Evolutionary conservation across 2,329 filamentous ascomycete genomes (phyloP).

Genomic region (Mollisia scopiformis): DNA sequence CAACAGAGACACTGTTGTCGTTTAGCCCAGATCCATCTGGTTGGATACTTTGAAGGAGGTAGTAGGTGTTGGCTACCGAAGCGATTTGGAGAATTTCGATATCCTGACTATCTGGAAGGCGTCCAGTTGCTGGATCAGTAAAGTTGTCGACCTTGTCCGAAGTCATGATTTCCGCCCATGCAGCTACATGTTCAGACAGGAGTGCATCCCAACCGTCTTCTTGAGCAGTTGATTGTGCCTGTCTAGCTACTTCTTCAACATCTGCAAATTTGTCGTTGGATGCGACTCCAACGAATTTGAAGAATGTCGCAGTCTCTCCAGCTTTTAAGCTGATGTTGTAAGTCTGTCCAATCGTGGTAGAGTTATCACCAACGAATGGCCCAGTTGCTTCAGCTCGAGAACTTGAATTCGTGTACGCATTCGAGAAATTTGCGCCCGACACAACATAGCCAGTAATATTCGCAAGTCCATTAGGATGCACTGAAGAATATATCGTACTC

Average conservation of each 20-base stretch:
- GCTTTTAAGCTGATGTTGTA: conserved; percentile 55
- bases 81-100: conserved; percentile 56
- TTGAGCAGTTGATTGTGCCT: conserved; percentile 54
- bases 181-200: conserved; percentile 57
- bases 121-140: conserved; percentile 56
- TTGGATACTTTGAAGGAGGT: conserved; percentile 53
- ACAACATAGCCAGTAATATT: conserved; percentile 66
- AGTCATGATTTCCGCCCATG: conserved; percentile 66
- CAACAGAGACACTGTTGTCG: conserved; percentile 67
- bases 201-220: conserved; percentile 57
- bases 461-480: conserved; percentile 62
- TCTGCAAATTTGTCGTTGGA: conserved; percentile 69
- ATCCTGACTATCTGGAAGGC: conserved; percentile 60
- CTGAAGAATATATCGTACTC: conserved; percentile 63
- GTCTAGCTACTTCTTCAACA: conserved; percentile 55
- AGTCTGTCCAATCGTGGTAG: conserved; percentile 67
- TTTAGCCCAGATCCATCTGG: conserved; percentile 57
- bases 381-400: conserved; percentile 29
- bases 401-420: conserved; percentile 40
- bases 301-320: conserved; percentile 56
- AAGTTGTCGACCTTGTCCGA: conserved; percentile 66
- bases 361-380: conserved; percentile 56
- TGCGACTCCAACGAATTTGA: conserved; percentile 70
- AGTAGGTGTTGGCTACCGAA: conserved; percentile 57
- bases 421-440: conserved; percentile 47